Conservation (phyloP, 2,329 filamentous ascomycete species). For the Fusarium proliferatum region DNA sequence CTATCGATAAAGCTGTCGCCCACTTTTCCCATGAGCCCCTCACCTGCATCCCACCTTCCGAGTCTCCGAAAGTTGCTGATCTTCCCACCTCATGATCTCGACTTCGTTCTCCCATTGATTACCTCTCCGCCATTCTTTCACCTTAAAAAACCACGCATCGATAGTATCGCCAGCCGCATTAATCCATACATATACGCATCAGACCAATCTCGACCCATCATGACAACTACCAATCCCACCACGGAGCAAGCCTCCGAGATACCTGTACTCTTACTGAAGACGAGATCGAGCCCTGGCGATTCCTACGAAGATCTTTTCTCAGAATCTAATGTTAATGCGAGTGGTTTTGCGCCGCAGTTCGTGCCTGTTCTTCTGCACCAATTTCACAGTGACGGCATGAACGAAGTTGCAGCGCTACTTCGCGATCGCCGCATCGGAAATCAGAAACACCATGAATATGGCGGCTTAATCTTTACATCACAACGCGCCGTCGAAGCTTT, state of each 20-base stretch:
- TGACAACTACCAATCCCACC: slow-evolving; percentile 20
- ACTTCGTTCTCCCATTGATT: slow-evolving; percentile 9
- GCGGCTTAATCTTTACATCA: slow-evolving; percentile 86
- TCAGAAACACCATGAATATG: slow-evolving; percentile 62
- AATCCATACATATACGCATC: background rate
- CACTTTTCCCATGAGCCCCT: slow-evolving; percentile 35
- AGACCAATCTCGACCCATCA: background rate
- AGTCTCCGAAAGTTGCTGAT: slow-evolving; percentile 36
- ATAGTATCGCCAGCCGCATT: background rate
- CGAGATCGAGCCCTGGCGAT: slow-evolving; percentile 76
- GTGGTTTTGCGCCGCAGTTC: slow-evolving; percentile 72
- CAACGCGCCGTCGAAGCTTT: slow-evolving; percentile 87
- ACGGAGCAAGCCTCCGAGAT: slow-evolving; percentile 34
- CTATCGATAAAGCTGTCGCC: slow-evolving; percentile 35
- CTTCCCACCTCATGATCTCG: slow-evolving; percentile 29
- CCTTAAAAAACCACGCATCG: background rate
- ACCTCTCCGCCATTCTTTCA: background rate
- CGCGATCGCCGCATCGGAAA: slow-evolving; percentile 54
- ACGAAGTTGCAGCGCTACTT: slow-evolving; percentile 64
- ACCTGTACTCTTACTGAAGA: slow-evolving; percentile 80
- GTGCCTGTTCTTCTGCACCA: slow-evolving; percentile 81
- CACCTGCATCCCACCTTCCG: slow-evolving; percentile 16
- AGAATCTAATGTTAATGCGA: slow-evolving; percentile 48
- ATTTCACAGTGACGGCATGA: slow-evolving; percentile 70
- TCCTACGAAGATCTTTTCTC: slow-evolving; percentile 77